Percentiles rank a stretch among this genome's conserved stretches.
phyloP scores from a whole-genome alignment of 1,284 basidiomycete species.

The Leccinum subspadiceum region DNA sequence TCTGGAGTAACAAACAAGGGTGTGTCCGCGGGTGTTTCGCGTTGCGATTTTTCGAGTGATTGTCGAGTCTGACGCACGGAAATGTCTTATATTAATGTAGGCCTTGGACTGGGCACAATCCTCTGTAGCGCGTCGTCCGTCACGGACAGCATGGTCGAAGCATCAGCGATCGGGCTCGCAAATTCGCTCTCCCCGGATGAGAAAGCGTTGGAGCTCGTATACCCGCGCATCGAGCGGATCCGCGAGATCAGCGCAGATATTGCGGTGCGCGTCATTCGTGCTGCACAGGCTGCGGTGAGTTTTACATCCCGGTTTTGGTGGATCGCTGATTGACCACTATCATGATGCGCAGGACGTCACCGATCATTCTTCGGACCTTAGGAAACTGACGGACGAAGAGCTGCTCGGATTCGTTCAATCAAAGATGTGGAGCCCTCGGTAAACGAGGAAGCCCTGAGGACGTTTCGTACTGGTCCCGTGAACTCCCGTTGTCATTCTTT shows the following conservation, averaged over 20 bases:
- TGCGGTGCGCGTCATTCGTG: constrained; percentile 70
- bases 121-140: constrained; percentile 64
- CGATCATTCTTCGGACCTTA: constrained; percentile 56
- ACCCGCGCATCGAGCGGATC: constrained; percentile 78
- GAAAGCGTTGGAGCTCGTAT: constrained; percentile 60
- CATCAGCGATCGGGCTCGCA: constrained; percentile 74
- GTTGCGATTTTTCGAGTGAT: not conserved
- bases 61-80: constrained; percentile 3
- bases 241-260: constrained; percentile 80
- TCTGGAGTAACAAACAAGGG: too few species aligned
- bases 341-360: constrained; percentile 44
- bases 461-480: not conserved
- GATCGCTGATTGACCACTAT: not conserved
- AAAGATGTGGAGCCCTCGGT: constrained; percentile 70
- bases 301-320: not conserved
- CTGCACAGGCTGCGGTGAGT: constrained; percentile 72
- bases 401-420: constrained; percentile 52
- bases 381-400: constrained; percentile 53
- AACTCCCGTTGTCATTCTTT: not conserved
- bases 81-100: constrained; percentile 27
- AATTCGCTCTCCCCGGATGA: constrained; percentile 77
- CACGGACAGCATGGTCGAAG: constrained; percentile 81
- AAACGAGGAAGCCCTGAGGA: not conserved
- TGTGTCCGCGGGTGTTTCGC: constrained; percentile 4
- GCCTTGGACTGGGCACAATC: constrained; percentile 81